Evolutionary conservation across 768 basidiomycete species (phyloP).

Genomic region (Lentinula lateritia): DNA sequence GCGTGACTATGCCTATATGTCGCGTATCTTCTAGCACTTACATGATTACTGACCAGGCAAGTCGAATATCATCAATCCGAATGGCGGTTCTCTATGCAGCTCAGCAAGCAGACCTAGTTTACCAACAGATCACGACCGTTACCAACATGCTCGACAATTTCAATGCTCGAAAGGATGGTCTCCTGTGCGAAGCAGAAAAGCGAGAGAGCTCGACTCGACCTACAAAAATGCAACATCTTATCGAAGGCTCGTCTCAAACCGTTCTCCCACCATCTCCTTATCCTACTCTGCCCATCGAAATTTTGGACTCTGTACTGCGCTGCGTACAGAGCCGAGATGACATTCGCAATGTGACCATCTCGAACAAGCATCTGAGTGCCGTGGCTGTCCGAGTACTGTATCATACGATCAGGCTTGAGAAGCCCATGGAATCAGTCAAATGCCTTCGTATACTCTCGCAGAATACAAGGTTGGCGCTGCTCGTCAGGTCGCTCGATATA

Average conservation of each 20-base stretch:
- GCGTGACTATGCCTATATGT: too few species aligned
- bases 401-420: conserved; percentile 27
- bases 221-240: background rate
- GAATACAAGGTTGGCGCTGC: conserved; percentile 27
- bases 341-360: conserved; percentile 18
- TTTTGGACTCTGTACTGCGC: conserved; percentile 25
- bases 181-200: background rate
- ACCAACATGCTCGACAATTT: conserved; percentile 2
- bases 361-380: conserved; percentile 20
- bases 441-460: conserved; percentile 36
- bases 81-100: background rate
- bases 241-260: background rate
- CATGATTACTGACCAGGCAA: background rate
- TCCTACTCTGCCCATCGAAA: conserved; percentile 27
- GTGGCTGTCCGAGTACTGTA: conserved; percentile 29
- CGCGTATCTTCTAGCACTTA: background rate
- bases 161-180: background rate
- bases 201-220: background rate
- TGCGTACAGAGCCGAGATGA: conserved; percentile 18
- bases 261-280: background rate
- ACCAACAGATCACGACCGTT: conserved; percentile 2
- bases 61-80: background rate
- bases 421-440: conserved; percentile 22
- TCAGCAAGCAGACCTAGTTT: conserved; percentile 3
- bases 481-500: conserved; percentile 44